Evolutionary conservation across 2,329 filamentous ascomycete genomes (phyloP).

Genomic region (Aspergillus spinulosporus): DNA sequence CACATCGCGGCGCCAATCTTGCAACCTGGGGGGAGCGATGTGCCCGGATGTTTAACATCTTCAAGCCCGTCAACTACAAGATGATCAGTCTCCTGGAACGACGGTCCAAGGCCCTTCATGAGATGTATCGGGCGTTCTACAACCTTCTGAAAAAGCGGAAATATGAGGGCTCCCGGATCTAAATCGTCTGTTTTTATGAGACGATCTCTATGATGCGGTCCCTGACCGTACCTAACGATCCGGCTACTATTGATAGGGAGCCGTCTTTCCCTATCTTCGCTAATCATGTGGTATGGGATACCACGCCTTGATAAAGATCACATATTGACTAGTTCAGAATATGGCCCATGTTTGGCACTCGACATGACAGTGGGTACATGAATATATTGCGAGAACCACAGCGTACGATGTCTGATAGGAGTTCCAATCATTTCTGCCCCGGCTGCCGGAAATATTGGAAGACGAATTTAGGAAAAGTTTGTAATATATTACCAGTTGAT

Average conservation of each 20-base stretch:
- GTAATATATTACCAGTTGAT: background rate
- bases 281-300: background rate
- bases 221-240: background rate
- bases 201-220: background rate
- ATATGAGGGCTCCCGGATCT: background rate
- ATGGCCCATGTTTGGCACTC: background rate
- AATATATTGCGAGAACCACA: background rate
- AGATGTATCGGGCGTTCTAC: background rate
- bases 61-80: background rate
- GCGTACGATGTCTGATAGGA: background rate
- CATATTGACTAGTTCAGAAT: background rate
- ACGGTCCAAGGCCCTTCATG: background rate
- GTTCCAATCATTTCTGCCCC: background rate
- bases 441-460: background rate
- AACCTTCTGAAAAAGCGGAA: background rate
- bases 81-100: background rate
- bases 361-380: background rate
- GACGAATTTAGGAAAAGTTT: background rate
- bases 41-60: background rate
- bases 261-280: background rate
- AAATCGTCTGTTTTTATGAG: background rate
- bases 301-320: background rate
- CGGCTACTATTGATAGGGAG: background rate
- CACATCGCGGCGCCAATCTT: conserved; percentile 35
- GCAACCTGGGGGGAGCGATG: conserved; percentile 33